phyloP scores from a whole-genome alignment of 139 green algal species.

The Micractinium sp. region DNA sequence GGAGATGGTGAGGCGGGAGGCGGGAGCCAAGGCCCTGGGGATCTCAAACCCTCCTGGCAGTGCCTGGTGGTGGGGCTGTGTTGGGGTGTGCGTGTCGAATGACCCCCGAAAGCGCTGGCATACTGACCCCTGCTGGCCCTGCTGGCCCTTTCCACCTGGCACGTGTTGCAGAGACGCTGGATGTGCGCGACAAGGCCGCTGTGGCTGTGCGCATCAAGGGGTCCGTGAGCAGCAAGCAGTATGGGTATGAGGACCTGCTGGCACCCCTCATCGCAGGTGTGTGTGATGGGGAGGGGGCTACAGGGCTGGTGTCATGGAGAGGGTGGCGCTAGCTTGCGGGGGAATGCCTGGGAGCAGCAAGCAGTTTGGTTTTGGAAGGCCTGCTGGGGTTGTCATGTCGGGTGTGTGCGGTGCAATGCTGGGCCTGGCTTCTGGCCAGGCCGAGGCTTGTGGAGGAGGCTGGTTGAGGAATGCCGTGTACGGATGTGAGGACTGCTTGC shows the following conservation, averaged over 20 bases:
- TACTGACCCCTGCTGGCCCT: too few species aligned
- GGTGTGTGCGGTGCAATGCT: neutral
- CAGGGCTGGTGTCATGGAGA: neutral
- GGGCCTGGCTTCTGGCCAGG: neutral
- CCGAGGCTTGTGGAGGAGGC: too few species aligned
- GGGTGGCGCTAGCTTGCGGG: neutral
- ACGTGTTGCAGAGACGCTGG: conserved; percentile 64
- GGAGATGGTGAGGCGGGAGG: too few species aligned
- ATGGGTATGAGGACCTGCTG: conserved; percentile 91
- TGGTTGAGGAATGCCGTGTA: too few species aligned
- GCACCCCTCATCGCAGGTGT: conserved; percentile 79
- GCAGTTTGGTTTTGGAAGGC: neutral
- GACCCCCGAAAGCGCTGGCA: too few species aligned
- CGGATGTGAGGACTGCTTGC: too few species aligned
- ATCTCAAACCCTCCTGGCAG: too few species aligned
- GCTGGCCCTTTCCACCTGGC: too few species aligned
- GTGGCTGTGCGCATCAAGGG: conserved; percentile 82
- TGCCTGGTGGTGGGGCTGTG: too few species aligned
- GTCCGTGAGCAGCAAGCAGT: conserved; percentile 90
- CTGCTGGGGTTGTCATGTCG: neutral
- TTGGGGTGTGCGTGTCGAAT: too few species aligned
- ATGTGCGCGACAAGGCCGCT: conserved; percentile 79
- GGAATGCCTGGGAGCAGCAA: too few species aligned
- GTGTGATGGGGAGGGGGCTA: neutral
- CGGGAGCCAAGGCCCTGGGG: too few species aligned